Evolutionary conservation across 148 eudicot genomes (phyloP), one percentile per base, ranked within the genome.

Genomic region (Rhododendron ovatum): DNA sequence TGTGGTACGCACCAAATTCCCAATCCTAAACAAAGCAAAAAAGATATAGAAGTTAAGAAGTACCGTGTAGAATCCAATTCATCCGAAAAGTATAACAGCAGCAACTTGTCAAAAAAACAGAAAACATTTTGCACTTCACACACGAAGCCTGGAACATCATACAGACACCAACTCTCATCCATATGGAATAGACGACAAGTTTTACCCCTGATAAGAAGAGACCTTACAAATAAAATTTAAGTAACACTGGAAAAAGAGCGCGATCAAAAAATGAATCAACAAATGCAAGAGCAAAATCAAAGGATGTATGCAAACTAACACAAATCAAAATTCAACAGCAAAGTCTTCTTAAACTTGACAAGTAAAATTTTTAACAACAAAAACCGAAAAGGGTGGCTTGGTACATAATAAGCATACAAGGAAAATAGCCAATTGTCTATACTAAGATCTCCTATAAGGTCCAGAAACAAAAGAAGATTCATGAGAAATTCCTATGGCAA

Each of bases 1-100:
- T 79, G 98, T 95, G 82, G 92, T 86, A 61, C 96, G 92, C 59
- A 95, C 98, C 89, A 96, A 90, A 85, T 88, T 93, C 76, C 94
- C 99, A 90, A 96, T 96, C 93, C 99, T 96, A 74, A 67, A 86
- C 63, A 35, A 88, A 61, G 28, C 30, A 24, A 59, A 71, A 74
- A 76, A 84, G 10, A 30, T 71, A 71, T n/a, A 48, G 10, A 33
- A 63, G 79, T 73, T 50, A 51, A 41, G 28, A 82, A 41, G 28
- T 74, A 67, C 15, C 12, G 2, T 57, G 61, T 48, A 47, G 20
- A 83, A 78, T 65, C 81, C 41, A 85, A 7, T 69, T n/a, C 39
- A 81, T 43, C 24, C 12, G 28, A 78, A 63, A 41, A 39, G 37
- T 82, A n/a, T n/a, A 41, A 37, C 33, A 53, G 22, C 61, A 43